Evolutionary conservation across 2,329 filamentous ascomycete species (phyloP), one percentile per base, ranked within the genome.

Genomic region (Pseudonectria foliicola): DNA sequence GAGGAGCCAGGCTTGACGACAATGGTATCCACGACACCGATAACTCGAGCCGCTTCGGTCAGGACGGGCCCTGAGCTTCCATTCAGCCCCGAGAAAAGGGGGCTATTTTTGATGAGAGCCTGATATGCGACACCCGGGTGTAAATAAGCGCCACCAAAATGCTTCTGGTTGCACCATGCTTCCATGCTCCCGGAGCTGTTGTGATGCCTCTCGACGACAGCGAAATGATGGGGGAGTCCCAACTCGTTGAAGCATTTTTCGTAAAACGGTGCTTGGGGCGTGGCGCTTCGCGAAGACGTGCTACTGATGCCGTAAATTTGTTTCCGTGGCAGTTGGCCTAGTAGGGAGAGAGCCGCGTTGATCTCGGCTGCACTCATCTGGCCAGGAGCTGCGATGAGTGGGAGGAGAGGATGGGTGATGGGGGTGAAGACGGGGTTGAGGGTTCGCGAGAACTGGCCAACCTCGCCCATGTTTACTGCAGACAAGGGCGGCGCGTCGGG

Each of bases 331-430:
- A 92, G 70, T 50, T 89, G 84, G 3, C 85, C 85, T 58, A 93
- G 80, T 38, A 84, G 78, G 35, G 85, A 78, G 21, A 92, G 63
- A 4, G 84, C 82, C 30, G 77, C 75, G 53, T 93, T 92, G 59
- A 92, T 92, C 61, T 92, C 84, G 12, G 86, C 82, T 2, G 85
- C 84, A 46, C 83, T 89, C 64, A 94, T 69, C 59, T 93, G 87
- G 7, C 87, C 87, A 0, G 87, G 86, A 0, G 86, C 86, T 15
- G 86, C 86, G 38, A 92, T 86, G 53, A 88, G 80, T 7, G 87
- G 86, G 4, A 93, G 68, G 8, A 92, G 67, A 2, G 86, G 85
- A 52, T 94, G 86, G 0, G 87, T 93, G 54, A 93, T 89, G 16
- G 86, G 85, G 0, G 85, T 89, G 57, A 93, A 90, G 42, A 90